A percentile compares a stretch with the other conserved stretches of the same genome.
These are phyloP conservation scores for Penicillium odoratum DNA, from an alignment of 495 filamentous ascomycete genomes.

Conservation along the genomic window DNA sequence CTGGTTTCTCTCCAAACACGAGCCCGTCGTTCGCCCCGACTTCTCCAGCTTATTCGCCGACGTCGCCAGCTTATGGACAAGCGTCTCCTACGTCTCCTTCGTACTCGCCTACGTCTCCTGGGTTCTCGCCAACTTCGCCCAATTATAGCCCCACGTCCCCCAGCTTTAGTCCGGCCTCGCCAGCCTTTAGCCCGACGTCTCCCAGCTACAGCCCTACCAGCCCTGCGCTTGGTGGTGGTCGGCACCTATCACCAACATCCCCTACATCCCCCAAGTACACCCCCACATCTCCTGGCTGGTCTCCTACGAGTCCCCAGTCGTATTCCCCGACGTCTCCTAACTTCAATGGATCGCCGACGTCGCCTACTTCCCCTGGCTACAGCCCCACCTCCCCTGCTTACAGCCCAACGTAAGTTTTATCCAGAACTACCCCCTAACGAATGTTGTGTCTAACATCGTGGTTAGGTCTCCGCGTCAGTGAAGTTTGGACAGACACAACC, in stretches of 20 bases:
- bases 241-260: slow-evolving; percentile 64
- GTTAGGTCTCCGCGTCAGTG: slow-evolving; percentile 53
- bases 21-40: slow-evolving; percentile 73
- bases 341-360: slow-evolving; percentile 61
- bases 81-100: slow-evolving; percentile 68
- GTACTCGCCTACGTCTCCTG: slow-evolving; percentile 83
- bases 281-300: slow-evolving; percentile 70
- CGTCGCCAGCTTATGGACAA: slow-evolving; percentile 68
- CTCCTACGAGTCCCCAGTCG: slow-evolving; percentile 65
- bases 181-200: slow-evolving; percentile 56
- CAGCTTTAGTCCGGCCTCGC: slow-evolving; percentile 60
- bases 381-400: slow-evolving; percentile 56
- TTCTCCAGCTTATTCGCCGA: slow-evolving; percentile 82
- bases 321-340: slow-evolving; percentile 79
- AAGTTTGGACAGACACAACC: slow-evolving; percentile 25
- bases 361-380: slow-evolving; percentile 58
- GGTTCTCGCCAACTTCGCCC: slow-evolving; percentile 73
- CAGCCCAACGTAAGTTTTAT: slow-evolving; percentile 43
- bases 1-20: slow-evolving; percentile 61
- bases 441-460: slow-evolving; percentile 21
- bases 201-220: slow-evolving; percentile 70
- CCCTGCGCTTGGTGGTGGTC: slow-evolving; percentile 54
- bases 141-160: slow-evolving; percentile 65
- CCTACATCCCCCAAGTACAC: slow-evolving; percentile 73
- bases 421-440: neutral